Evolutionary conservation across 257 asterid species (phyloP).

Genomic region (Coffea eugenioides): DNA sequence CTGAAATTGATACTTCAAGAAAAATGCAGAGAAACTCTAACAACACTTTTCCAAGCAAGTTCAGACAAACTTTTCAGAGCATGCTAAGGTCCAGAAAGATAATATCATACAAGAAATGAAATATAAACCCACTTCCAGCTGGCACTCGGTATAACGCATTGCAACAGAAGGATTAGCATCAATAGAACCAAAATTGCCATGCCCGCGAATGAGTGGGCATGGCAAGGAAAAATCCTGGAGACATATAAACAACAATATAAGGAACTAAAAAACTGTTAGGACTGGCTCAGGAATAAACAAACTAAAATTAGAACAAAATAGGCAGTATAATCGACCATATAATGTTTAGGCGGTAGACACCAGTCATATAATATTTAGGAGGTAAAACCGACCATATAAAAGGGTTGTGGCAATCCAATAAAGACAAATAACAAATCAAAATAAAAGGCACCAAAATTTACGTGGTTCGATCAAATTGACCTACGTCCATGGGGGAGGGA

Average conservation of each 20-base stretch:
- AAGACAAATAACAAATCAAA: too few species aligned
- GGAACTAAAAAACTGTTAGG: neutral
- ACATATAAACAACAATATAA: neutral
- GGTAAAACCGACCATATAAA: too few species aligned
- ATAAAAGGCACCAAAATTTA: too few species aligned
- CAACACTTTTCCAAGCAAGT: neutral
- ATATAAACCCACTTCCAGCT: constrained; percentile 67
- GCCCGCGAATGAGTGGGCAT: constrained; percentile 91
- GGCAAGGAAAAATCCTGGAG: constrained; percentile 97
- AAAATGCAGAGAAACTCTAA: neutral
- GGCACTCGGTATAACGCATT: constrained; percentile 98
- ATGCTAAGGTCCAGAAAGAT: neutral
- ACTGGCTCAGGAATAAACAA: too few species aligned
- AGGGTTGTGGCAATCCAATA: too few species aligned
- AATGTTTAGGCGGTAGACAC: too few species aligned
- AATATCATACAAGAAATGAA: neutral
- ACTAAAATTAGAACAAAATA: too few species aligned
- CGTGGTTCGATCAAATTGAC: too few species aligned
- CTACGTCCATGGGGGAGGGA: too few species aligned
- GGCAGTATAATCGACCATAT: too few species aligned
- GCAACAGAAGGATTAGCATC: constrained; percentile 99
- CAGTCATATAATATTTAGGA: too few species aligned
- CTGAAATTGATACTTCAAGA: neutral
- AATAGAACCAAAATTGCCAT: constrained; percentile 95
- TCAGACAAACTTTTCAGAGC: neutral